Evolutionary conservation across 1,284 basidiomycete genomes (phyloP), one percentile per base, ranked within the genome.

Genomic region (Mrakiaceae sp.): DNA sequence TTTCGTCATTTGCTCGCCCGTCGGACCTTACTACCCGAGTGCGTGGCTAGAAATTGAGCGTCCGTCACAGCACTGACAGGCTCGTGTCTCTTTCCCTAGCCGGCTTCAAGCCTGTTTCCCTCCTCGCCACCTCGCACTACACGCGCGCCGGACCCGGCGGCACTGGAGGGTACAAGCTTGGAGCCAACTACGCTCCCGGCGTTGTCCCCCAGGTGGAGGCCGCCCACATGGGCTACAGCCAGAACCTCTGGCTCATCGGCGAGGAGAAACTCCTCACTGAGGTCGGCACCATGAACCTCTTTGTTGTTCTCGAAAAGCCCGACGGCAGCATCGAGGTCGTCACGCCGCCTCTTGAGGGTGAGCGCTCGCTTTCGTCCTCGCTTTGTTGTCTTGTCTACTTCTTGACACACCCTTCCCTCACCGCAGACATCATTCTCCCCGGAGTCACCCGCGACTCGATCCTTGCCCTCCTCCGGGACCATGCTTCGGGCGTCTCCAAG

Each of bases 371-470:
- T 27, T 27, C 27, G 27, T 27, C 27, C 27, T 27, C 27, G 27
- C 27, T 27, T 27, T 27, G 27, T 27, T 27, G 27, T 27, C 27
- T 27, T 27, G 27, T 27, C 27, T 27, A 2, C 27, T 27, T 27
- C 27, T 27, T 27, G 27, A 27, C 27, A 27, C 27, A 27, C 10
- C 9, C 59, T 52, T 51, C 14, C 39, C 14, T n/a, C 40, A 40
- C 3, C 3, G 3, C 91, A 72, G 94, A 94, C 64, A 87, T 96
- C 81, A 93, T 98, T 72, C 86, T 99, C 12, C 94, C 95, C 10
- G 95, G 95, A 68, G 88, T 99, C 16, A 98, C 94, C 7, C 87
- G 95, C 68, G 92, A 97, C 76, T 92, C 89, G 16, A 87, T 96
- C 55, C 83, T 98, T 50, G 73, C 82, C 8, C 84, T 98, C 61